Evolutionary conservation across 805 yeast species (phyloP).

Genomic region (Cyberlindnera euphorbiiphila): DNA sequence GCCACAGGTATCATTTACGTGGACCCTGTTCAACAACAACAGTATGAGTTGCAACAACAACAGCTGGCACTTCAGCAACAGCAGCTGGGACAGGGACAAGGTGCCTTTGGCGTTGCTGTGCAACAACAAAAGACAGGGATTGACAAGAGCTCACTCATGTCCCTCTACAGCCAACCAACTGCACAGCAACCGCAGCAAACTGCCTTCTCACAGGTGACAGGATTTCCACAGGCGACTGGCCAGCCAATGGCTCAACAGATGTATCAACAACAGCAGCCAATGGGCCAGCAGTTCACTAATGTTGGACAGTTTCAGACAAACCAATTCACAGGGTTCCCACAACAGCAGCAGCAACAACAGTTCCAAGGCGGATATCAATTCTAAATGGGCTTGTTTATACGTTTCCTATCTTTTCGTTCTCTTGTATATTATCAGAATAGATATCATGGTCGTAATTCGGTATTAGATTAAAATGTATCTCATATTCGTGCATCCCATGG

Average conservation of each 20-base stretch:
- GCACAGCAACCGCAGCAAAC: conserved; percentile 31
- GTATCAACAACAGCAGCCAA: conserved; percentile 9
- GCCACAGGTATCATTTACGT: conserved; percentile 65
- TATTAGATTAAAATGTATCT: too few species aligned
- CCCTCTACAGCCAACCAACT: conserved; percentile 30
- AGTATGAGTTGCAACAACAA: conserved; percentile 26
- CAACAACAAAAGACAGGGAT: conserved; percentile 11
- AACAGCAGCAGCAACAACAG: conserved; percentile 4
- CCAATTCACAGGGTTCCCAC: conserved; percentile 7
- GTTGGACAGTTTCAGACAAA: background rate
- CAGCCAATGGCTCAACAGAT: conserved; percentile 3
- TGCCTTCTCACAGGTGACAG: conserved; percentile 7
- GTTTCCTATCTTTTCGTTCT: too few species aligned
- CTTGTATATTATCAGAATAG: too few species aligned
- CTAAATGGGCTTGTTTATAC: too few species aligned
- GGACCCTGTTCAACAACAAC: conserved; percentile 58
- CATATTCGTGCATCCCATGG: too few species aligned
- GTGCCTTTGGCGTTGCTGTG: background rate
- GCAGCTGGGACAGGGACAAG: conserved; percentile 13
- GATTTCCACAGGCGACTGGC: conserved; percentile 10
- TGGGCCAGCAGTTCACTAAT: conserved; percentile 7
- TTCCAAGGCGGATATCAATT: conserved; percentile 6
- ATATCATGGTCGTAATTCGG: too few species aligned
- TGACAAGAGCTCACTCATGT: conserved; percentile 20
- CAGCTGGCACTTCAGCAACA: conserved; percentile 15